Percentiles rank a stretch among this genome's conserved stretches.
Conservation (phyloP, 2,329 filamentous ascomycete species). For the Coniochaeta sp. region DNA sequence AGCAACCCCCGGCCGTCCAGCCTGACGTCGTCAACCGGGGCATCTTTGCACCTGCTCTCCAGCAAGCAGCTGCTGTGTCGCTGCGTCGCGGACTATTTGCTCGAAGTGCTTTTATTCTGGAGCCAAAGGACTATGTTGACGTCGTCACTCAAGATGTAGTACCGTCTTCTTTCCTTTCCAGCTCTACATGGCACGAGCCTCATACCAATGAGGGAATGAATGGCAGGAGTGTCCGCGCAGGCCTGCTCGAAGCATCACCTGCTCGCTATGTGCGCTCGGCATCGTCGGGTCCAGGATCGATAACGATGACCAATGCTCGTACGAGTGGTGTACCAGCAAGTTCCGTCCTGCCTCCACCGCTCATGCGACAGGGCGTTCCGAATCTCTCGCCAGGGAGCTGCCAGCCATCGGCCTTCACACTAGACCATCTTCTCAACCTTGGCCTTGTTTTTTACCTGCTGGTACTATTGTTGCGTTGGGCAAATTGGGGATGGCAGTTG, state of each 20-base stretch:
- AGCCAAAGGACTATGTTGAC: not conserved
- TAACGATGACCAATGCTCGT: not conserved
- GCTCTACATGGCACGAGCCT: not conserved
- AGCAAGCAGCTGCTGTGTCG: not conserved
- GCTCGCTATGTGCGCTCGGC: not conserved
- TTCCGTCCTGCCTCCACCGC: not conserved
- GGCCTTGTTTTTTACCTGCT: conserved; percentile 19
- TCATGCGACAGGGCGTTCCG: not conserved
- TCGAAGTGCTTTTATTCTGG: not conserved
- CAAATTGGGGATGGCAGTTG: conserved; percentile 6
- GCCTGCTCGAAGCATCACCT: not conserved
- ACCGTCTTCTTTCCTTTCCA: not conserved
- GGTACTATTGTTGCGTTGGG: conserved; percentile 7
- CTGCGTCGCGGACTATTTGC: not conserved
- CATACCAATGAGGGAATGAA: not conserved
- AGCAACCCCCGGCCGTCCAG: not conserved
- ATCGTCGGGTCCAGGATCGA: not conserved
- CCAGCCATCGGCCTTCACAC: not conserved
- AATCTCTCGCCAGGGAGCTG: not conserved
- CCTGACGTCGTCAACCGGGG: not conserved
- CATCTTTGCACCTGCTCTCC: not conserved
- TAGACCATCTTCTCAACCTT: conserved; percentile 14
- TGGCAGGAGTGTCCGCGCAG: not conserved
- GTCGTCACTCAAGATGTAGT: not conserved
- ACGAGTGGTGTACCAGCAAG: not conserved